Evolutionary conservation across 306 rosid species (phyloP).

Genomic region (Fagus crenata): DNA sequence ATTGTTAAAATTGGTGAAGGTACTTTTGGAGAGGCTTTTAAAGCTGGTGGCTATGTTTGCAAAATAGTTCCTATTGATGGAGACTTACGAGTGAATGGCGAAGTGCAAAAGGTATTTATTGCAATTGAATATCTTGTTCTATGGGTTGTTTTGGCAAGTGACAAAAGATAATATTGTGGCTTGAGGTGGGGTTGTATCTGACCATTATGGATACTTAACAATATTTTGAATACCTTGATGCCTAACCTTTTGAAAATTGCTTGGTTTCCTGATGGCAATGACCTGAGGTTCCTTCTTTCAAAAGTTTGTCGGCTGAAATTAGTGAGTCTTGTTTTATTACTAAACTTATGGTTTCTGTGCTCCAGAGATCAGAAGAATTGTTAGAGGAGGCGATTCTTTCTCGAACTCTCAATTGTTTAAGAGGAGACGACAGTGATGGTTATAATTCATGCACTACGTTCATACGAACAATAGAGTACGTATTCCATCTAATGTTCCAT

Average conservation of each 20-base stretch:
- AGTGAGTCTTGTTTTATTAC: slow-evolving; percentile 15
- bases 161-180: neutral
- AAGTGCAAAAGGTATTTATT: slow-evolving; percentile 74
- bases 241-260: slow-evolving; percentile 3
- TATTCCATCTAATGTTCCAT: slow-evolving; percentile 18
- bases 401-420: slow-evolving; percentile 75
- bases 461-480: slow-evolving; percentile 77
- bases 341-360: slow-evolving; percentile 26
- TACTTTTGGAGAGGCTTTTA: slow-evolving; percentile 93
- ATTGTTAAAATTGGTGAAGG: slow-evolving; percentile 89
- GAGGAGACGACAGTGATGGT: slow-evolving; percentile 44
- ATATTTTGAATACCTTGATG: slow-evolving; percentile 8
- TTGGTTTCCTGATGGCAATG: neutral
- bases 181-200: neutral
- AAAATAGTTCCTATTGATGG: slow-evolving; percentile 95
- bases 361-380: slow-evolving; percentile 80
- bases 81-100: slow-evolving; percentile 77
- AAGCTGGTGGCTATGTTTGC: slow-evolving; percentile 71
- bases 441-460: slow-evolving; percentile 63
- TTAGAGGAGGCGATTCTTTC: slow-evolving; percentile 90
- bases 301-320: slow-evolving; percentile 7
- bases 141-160: slow-evolving; percentile 2
- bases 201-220: neutral
- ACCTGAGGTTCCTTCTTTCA: neutral
- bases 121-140: slow-evolving; percentile 14